Conservation (phyloP, 2,329 filamentous ascomycete genomes). For the Paraphaeosphaeria sporulosa region DNA sequence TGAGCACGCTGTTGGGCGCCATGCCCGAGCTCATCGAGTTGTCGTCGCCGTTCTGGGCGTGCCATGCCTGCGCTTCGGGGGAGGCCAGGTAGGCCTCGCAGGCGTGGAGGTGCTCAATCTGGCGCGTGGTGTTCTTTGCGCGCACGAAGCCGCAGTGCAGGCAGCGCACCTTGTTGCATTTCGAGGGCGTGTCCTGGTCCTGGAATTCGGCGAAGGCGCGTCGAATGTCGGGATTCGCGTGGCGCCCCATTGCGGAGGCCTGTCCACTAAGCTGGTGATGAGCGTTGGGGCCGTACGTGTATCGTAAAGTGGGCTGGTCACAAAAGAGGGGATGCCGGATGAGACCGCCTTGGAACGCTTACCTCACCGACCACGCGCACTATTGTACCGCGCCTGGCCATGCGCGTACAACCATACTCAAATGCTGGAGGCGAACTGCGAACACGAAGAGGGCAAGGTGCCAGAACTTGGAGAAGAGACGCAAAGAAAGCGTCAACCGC, state of each 20-base stretch:
- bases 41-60: constrained; percentile 31
- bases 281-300: constrained; percentile 6
- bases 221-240: constrained; percentile 54
- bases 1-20: constrained; percentile 47
- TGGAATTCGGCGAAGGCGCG: constrained; percentile 52
- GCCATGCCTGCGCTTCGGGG: constrained; percentile 51
- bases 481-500: neutral
- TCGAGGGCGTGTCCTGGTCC: constrained; percentile 51
- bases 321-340: constrained; percentile 10
- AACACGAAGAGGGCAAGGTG: neutral
- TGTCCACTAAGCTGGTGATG: constrained; percentile 4
- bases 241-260: constrained; percentile 36
- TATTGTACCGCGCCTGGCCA: neutral
- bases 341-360: neutral
- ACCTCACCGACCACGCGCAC: neutral
- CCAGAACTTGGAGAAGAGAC: neutral
- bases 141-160: constrained; percentile 58
- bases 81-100: constrained; percentile 56
- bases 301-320: constrained; percentile 10
- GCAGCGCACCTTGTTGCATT: constrained; percentile 60
- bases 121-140: constrained; percentile 60
- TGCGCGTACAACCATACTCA: neutral
- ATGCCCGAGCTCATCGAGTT: constrained; percentile 24
- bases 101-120: constrained; percentile 58
- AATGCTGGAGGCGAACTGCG: neutral